Evolutionary conservation across 371 early-diverging fungal species (phyloP).

Genomic region (Actinomucor elegans): DNA sequence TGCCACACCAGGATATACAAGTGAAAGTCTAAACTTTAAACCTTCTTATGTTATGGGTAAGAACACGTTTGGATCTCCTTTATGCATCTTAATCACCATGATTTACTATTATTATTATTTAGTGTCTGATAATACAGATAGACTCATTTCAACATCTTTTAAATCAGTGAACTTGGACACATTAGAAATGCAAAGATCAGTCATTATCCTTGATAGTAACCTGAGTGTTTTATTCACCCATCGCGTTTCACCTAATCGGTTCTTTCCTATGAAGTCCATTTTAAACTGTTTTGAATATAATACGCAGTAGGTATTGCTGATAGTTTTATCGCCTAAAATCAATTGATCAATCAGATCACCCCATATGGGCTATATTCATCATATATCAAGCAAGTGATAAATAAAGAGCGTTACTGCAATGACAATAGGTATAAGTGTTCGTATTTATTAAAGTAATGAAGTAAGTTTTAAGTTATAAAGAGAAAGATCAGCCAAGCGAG

Average conservation of each 20-base stretch:
- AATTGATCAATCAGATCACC: no score
- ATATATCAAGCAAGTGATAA: no score
- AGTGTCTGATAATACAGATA: slow-evolving; percentile 11
- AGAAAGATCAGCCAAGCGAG: no score
- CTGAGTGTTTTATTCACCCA: neutral
- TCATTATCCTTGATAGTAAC: slow-evolving; percentile 8
- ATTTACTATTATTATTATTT: neutral
- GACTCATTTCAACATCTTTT: slow-evolving; percentile 10
- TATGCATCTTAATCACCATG: neutral
- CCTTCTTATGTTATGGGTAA: slow-evolving; percentile 21
- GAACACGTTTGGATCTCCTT: neutral
- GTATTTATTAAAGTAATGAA: no score
- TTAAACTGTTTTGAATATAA: slow-evolving; percentile 6
- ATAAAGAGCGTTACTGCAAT: no score
- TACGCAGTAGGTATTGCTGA: no score
- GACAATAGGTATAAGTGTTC: no score
- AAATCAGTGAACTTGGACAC: slow-evolving; percentile 4
- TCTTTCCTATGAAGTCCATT: slow-evolving; percentile 13
- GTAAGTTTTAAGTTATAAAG: no score
- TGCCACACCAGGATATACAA: slow-evolving; percentile 6
- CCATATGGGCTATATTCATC: no score
- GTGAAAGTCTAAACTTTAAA: slow-evolving; percentile 7
- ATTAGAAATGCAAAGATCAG: slow-evolving; percentile 7
- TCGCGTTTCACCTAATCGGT: neutral
- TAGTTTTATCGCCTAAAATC: no score